Evolutionary conservation across 2,329 filamentous ascomycete genomes (phyloP).

Genomic region (Mycogone perniciosa): DNA sequence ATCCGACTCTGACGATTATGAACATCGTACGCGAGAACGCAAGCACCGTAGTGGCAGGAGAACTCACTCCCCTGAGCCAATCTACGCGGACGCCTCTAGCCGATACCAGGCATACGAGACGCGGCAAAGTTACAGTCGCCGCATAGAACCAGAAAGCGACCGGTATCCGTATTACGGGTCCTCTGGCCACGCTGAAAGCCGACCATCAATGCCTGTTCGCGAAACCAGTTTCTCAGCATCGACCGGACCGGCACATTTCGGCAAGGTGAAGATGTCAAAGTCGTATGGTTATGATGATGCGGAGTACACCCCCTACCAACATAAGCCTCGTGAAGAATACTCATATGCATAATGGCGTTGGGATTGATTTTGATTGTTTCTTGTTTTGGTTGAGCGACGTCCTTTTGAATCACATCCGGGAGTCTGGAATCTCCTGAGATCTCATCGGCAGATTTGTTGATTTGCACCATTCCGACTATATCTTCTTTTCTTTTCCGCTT

Average conservation of each 20-base stretch:
- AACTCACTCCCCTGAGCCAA: constrained; percentile 28
- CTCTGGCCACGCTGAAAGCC: constrained; percentile 19
- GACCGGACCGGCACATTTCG: constrained; percentile 16
- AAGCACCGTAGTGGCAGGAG: constrained; percentile 32
- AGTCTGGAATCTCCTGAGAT: not conserved
- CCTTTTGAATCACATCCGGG: constrained; percentile 7
- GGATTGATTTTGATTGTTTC: not conserved
- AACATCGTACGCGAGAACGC: constrained; percentile 23
- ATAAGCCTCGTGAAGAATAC: constrained; percentile 20
- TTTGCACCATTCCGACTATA: not conserved
- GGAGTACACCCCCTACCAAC: constrained; percentile 23
- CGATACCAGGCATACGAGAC: constrained; percentile 27
- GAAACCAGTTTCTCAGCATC: constrained; percentile 27
- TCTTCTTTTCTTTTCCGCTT: constrained; percentile 17
- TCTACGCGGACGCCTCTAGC: constrained; percentile 18
- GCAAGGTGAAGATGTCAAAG: constrained; percentile 31
- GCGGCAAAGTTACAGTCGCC: constrained; percentile 25
- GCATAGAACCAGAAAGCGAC: constrained; percentile 19
- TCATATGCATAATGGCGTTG: constrained; percentile 19
- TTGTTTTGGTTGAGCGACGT: not conserved
- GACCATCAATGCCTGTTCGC: constrained; percentile 25
- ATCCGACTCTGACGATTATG: constrained; percentile 30
- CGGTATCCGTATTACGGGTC: constrained; percentile 20
- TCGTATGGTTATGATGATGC: constrained; percentile 25
- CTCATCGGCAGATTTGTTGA: not conserved